These are phyloP conservation scores for Hypoxylon cercidicola DNA, from an alignment of 495 filamentous ascomycete species.

Conservation along the genomic window DNA sequence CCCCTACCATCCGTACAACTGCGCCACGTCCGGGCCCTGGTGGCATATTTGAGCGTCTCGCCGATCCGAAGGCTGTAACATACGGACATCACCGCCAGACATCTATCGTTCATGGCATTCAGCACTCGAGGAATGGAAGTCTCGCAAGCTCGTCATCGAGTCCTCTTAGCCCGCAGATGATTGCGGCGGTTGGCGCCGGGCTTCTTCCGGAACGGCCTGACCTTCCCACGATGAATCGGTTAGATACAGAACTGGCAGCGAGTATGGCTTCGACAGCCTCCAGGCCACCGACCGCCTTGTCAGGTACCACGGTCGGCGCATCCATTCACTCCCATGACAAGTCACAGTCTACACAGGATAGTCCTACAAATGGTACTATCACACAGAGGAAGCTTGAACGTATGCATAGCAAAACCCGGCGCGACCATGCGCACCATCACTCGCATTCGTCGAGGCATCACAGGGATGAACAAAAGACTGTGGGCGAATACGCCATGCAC, in stretches of 20 bases:
- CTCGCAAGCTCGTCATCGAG: slow-evolving; percentile 70
- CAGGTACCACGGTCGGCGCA: slow-evolving; percentile 52
- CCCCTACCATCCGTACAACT: slow-evolving; percentile 49
- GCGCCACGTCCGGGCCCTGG: slow-evolving; percentile 55
- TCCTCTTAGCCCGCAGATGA: slow-evolving; percentile 85
- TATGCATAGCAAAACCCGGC: slow-evolving; percentile 71
- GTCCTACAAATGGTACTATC: slow-evolving; percentile 27
- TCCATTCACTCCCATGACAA: slow-evolving; percentile 49
- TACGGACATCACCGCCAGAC: slow-evolving; percentile 94
- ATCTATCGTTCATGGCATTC: slow-evolving; percentile 91
- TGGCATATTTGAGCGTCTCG: slow-evolving; percentile 71
- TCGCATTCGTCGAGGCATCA: slow-evolving; percentile 84
- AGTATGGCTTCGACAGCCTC: slow-evolving; percentile 41
- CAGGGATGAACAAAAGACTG: slow-evolving; percentile 81
- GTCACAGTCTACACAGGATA: slow-evolving; percentile 45
- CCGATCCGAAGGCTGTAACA: slow-evolving; percentile 59
- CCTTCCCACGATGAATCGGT: slow-evolving; percentile 53
- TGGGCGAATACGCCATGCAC: slow-evolving; percentile 96
- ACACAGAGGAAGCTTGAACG: slow-evolving; percentile 66
- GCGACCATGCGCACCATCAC: slow-evolving; percentile 79
- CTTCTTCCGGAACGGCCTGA: slow-evolving; percentile 57
- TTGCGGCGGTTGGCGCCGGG: slow-evolving; percentile 70
- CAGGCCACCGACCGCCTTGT: slow-evolving; percentile 54
- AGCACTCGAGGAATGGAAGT: slow-evolving; percentile 90
- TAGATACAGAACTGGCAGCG: slow-evolving; percentile 52